Evolutionary conservation across 352 stramenopile genomes (phyloP).

Genomic region (Phytophthora capsici): DNA sequence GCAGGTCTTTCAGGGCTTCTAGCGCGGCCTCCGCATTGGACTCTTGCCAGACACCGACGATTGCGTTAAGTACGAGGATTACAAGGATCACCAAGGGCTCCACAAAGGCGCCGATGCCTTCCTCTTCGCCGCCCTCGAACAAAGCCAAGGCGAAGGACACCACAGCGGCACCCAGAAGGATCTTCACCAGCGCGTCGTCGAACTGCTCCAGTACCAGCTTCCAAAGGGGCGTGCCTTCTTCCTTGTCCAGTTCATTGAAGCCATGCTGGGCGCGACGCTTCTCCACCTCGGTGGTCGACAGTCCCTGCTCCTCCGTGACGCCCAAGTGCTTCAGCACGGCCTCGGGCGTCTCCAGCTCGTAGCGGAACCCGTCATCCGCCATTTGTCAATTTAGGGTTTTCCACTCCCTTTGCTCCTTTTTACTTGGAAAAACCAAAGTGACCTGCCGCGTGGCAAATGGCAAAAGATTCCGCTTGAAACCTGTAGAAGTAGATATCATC

Average conservation of each 20-base stretch:
- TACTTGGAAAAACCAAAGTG: conserved; percentile 22
- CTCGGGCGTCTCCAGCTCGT: conserved; percentile 71
- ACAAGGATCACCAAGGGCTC: conserved; percentile 98
- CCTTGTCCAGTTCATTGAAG: conserved; percentile 92
- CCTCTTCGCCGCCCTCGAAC: conserved; percentile 88
- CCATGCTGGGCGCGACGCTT: conserved; percentile 66
- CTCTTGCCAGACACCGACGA: conserved; percentile 97
- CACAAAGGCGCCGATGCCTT: conserved; percentile 93
- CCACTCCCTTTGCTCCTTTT: conserved; percentile 9
- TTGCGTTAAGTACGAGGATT: conserved; percentile 97
- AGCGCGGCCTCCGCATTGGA: conserved; percentile 94
- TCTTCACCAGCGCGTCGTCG: conserved; percentile 98
- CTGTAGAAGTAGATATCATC: conserved; percentile 12
- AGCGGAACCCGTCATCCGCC: conserved; percentile 43
- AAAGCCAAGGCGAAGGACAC: conserved; percentile 95
- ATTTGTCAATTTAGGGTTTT: conserved; percentile 14
- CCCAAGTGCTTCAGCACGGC: conserved; percentile 82
- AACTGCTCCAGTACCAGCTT: conserved; percentile 99
- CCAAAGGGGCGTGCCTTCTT: conserved; percentile 90
- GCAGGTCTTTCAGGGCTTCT: conserved; percentile 96
- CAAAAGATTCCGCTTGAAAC: conserved; percentile 17
- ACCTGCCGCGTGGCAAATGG: conserved; percentile 30
- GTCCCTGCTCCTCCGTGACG: conserved; percentile 63
- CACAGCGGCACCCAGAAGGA: conserved; percentile 96
- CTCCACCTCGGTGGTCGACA: conserved; percentile 61